Evolutionary conservation across 495 filamentous ascomycete genomes (phyloP), one percentile per base, ranked within the genome.

Genomic region (Tetracladium marchalianum): DNA sequence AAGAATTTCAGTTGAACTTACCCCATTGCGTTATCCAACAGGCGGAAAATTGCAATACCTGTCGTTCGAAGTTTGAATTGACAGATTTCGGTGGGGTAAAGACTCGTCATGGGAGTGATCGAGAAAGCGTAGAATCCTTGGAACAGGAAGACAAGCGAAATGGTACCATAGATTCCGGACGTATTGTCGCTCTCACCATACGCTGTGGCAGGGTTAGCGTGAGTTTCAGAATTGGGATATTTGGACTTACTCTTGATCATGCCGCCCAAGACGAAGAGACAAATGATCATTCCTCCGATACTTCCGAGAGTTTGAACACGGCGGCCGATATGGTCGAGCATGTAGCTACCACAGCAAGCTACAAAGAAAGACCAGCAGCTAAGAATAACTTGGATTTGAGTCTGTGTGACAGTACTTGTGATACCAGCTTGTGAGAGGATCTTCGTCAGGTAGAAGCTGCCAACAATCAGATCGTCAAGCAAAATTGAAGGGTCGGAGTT

Each of bases 61-160:
- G 72, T 75, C 47, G 70, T 70, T 38, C 71, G 63, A 22, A 62
- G 69, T 5, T 68, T 70, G 11, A 67, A 73, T 53, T 72, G 68
- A 19, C 73, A 63, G 19, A 71, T 67, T 39, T 79, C 69, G 38
- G 68, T 67, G 19, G 78, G 77, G 45, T 81, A 80, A 17, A 78
- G 69, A 46, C 69, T 72, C 17, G 78, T 66, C 19, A 82, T 66
- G 10, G 77, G 77, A 12, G 76, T 81, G 62, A 74, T 79, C 11
- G 70, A 76, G 48, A 79, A 70, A 7, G 70, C 74, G 55, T 77
- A 81, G 55, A 76, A 70, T 37, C 76, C 66, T 47, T 80, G 77
- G 61, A 80, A 81, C 2, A 82, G 57, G 55, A 75, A 75, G 47
- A 56, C 50, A n/a, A 49, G 42, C 10, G 45, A 41, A 27, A 52